Conservation (phyloP, 2,329 filamentous ascomycete genomes). For the Sporothrix brasiliensis region DNA sequence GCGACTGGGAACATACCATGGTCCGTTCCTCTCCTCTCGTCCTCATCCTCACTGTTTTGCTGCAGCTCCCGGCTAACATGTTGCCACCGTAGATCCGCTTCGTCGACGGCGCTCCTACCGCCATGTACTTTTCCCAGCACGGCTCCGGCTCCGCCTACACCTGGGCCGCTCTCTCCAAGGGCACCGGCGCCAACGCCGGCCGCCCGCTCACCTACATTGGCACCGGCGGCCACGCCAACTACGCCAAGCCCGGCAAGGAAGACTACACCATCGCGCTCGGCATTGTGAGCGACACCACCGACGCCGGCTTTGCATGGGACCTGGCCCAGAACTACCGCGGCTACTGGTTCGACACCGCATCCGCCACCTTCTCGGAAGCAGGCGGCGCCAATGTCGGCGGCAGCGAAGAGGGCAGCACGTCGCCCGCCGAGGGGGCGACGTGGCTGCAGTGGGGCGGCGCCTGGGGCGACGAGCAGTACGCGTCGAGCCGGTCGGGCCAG, state of each 20-base stretch:
- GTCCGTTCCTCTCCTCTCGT: slow-evolving; percentile 23
- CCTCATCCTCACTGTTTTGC: too few relatives aligned
- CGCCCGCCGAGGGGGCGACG: slow-evolving; percentile 22
- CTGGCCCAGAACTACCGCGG: slow-evolving; percentile 38
- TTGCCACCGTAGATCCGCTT: slow-evolving; percentile 37
- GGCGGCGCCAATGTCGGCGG: slow-evolving; percentile 30
- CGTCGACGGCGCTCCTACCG: slow-evolving; percentile 35
- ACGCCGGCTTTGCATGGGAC: slow-evolving; percentile 38
- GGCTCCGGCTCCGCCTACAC: slow-evolving; percentile 38
- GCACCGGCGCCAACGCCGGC: slow-evolving; percentile 7
- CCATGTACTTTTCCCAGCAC: slow-evolving; percentile 39
- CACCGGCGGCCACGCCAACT: slow-evolving; percentile 38
- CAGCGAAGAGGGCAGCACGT: slow-evolving; percentile 27
- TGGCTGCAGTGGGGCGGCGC: slow-evolving; percentile 37
- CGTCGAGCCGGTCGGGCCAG: slow-evolving; percentile 32
- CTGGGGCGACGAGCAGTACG: slow-evolving; percentile 39
- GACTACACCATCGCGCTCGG: slow-evolving; percentile 36
- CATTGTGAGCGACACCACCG: slow-evolving; percentile 37
- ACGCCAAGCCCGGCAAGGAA: slow-evolving; percentile 37
- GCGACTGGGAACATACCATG: slow-evolving; percentile 40
- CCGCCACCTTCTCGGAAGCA: slow-evolving; percentile 32
- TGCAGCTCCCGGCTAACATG: neutral
- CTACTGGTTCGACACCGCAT: slow-evolving; percentile 36
- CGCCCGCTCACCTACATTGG: slow-evolving; percentile 37
- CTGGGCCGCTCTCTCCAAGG: slow-evolving; percentile 35